These are phyloP conservation scores for Serendipita sp. DNA, from an alignment of 768 basidiomycete genomes.

Conservation along the genomic window DNA sequence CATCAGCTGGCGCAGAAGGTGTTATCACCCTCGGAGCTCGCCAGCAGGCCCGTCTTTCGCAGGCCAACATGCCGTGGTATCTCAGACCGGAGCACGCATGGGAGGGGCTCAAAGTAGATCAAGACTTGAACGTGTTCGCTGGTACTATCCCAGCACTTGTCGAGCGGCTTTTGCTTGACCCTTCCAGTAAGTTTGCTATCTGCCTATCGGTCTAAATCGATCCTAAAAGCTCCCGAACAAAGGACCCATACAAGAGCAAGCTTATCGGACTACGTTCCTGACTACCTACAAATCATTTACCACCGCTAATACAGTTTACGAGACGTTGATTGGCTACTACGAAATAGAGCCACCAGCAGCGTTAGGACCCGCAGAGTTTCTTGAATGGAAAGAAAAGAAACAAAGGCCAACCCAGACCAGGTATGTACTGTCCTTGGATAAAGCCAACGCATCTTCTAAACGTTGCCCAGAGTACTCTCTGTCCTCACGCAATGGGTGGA, in stretches of 20 bases:
- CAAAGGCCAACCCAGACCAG: conserved; percentile 46
- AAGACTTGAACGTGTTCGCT: conserved; percentile 46
- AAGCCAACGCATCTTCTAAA: conserved; percentile 21
- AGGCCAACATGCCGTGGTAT: conserved; percentile 35
- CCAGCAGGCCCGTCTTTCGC: conserved; percentile 22
- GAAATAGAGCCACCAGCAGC: conserved; percentile 33
- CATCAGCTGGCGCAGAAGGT: neutral
- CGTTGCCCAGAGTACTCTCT: conserved; percentile 6
- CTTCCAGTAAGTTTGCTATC: conserved; percentile 33
- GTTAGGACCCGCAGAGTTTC: conserved; percentile 33
- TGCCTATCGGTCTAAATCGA: neutral
- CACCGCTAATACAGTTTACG: conserved; percentile 48
- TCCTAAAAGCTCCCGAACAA: neutral
- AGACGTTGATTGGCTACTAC: conserved; percentile 49
- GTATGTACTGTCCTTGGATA: conserved; percentile 21
- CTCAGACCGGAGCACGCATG: conserved; percentile 37
- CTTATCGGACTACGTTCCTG: conserved; percentile 50
- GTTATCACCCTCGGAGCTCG: neutral
- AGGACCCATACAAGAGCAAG: conserved; percentile 14
- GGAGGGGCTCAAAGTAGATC: conserved; percentile 46
- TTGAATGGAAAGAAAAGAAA: conserved; percentile 49
- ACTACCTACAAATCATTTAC: conserved; percentile 73
- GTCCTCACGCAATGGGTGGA: conserved; percentile 43
- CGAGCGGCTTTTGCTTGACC: conserved; percentile 48
- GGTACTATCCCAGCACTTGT: conserved; percentile 60